phyloP scores from a whole-genome alignment of 2,329 filamentous ascomycete species.

The Verticillium nubilum region DNA sequence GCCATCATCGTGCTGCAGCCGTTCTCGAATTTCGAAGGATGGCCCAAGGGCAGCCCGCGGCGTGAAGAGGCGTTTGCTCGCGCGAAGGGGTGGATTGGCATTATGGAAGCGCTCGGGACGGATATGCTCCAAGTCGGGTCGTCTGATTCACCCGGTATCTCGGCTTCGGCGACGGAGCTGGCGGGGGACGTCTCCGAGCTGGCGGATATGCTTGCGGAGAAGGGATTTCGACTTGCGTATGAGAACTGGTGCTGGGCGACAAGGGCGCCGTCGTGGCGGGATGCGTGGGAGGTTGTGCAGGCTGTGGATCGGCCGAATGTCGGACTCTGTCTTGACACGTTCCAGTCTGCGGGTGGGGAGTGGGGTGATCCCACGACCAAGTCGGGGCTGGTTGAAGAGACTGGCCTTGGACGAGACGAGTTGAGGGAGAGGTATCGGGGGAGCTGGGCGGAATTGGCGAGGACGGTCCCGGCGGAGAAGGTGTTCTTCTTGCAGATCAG shows the following conservation, averaged over 20 bases:
- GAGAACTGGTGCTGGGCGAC: slow-evolving; percentile 84
- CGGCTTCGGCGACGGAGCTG: slow-evolving; percentile 41
- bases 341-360: slow-evolving; percentile 68
- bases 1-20: slow-evolving; percentile 69
- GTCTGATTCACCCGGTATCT: slow-evolving; percentile 57
- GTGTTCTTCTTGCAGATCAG: slow-evolving; percentile 72
- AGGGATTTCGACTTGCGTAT: slow-evolving; percentile 61
- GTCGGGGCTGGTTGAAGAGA: slow-evolving; percentile 27
- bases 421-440: slow-evolving; percentile 43
- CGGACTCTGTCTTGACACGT: slow-evolving; percentile 72
- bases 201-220: slow-evolving; percentile 50
- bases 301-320: slow-evolving; percentile 60
- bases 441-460: slow-evolving; percentile 51
- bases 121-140: slow-evolving; percentile 66
- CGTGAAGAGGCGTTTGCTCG: slow-evolving; percentile 57
- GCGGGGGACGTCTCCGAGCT: slow-evolving; percentile 57
- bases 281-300: slow-evolving; percentile 64
- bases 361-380: slow-evolving; percentile 65
- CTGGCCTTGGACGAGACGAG: slow-evolving; percentile 29
- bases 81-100: slow-evolving; percentile 53
- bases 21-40: slow-evolving; percentile 73
- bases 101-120: slow-evolving; percentile 59
- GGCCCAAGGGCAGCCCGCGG: slow-evolving; percentile 52
- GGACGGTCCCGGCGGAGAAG: slow-evolving; percentile 58
- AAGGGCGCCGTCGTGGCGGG: slow-evolving; percentile 60